These are phyloP conservation scores for Chamaecyparis obtusa DNA, from an alignment of 75 land plant genomes.

Conservation along the genomic window DNA sequence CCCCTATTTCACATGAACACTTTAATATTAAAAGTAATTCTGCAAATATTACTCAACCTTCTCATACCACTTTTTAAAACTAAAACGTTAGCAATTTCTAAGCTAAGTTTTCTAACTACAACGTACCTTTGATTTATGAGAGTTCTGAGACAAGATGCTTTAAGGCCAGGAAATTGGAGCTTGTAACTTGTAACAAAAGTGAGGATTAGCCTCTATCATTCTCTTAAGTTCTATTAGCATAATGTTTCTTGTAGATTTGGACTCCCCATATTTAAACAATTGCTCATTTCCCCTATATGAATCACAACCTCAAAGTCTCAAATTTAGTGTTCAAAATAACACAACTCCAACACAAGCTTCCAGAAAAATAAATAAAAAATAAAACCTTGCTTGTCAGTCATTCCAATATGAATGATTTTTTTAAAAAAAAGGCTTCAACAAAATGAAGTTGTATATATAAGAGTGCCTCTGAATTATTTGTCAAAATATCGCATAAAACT, in stretches of 20 bases:
- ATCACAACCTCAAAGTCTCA: not conserved
- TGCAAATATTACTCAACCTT: not conserved
- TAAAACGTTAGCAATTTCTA: not conserved
- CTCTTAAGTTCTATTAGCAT: constrained; percentile 75
- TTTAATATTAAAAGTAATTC: not conserved
- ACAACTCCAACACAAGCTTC: not conserved
- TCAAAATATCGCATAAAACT: too few relatives aligned
- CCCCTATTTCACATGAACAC: not conserved
- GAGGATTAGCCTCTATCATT: constrained; percentile 79
- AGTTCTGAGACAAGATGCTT: constrained; percentile 63
- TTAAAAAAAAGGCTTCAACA: too few relatives aligned
- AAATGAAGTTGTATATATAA: not conserved
- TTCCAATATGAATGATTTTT: too few relatives aligned
- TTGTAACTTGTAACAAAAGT: constrained; percentile 79
- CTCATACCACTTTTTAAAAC: not conserved
- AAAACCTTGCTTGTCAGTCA: too few relatives aligned
- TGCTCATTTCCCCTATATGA: constrained; percentile 66
- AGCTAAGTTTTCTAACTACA: not conserved
- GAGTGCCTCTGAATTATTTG: too few relatives aligned
- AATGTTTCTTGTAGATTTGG: constrained; percentile 75
- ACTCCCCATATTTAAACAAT: constrained; percentile 72
- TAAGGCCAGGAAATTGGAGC: constrained; percentile 53
- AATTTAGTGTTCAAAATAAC: not conserved
- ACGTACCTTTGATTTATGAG: constrained; percentile 74
- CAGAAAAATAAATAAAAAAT: not conserved